Percentiles rank a stretch among this genome's conserved stretches.
Evolutionary conservation across 2,329 filamentous ascomycete species (phyloP).

Genomic region (Geosmithia flava): DNA sequence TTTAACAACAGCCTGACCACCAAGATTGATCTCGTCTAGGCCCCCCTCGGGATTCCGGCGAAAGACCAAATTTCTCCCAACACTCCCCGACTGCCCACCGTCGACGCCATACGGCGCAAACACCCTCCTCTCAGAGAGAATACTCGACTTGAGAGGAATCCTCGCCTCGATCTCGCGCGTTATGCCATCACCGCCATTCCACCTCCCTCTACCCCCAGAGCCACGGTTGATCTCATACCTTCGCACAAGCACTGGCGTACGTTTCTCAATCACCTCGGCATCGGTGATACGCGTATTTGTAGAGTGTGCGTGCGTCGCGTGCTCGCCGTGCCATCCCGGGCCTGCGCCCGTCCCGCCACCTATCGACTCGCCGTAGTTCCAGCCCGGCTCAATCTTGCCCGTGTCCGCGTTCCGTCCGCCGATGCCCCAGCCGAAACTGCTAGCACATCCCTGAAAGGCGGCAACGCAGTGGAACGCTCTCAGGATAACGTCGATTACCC

Average conservation of each 20-base stretch:
- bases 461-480: constrained; percentile 12
- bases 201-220: constrained; percentile 16
- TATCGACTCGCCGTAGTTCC: constrained; percentile 18
- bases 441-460: constrained; percentile 18
- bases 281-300: constrained; percentile 21
- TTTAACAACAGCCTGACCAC: constrained; percentile 16
- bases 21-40: constrained; percentile 16
- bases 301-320: constrained; percentile 15
- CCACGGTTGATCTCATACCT: constrained; percentile 14
- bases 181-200: constrained; percentile 19
- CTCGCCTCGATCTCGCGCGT: constrained; percentile 21
- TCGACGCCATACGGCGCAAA: constrained; percentile 20
- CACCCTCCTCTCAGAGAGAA: constrained; percentile 21
- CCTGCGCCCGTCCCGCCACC: constrained; percentile 20
- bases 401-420: constrained; percentile 12
- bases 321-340: constrained; percentile 12
- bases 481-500: constrained; percentile 19
- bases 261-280: constrained; percentile 19
- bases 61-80: constrained; percentile 15
- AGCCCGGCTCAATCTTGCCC: constrained; percentile 8
- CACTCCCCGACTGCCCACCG: constrained; percentile 13
- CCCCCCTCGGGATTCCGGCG: constrained; percentile 12
- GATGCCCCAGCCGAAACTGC: constrained; percentile 20
- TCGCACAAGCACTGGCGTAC: constrained; percentile 19
- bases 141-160: constrained; percentile 16